Evolutionary conservation across 1,284 basidiomycete genomes (phyloP).

Genomic region (Salmacisia buchloeana): DNA sequence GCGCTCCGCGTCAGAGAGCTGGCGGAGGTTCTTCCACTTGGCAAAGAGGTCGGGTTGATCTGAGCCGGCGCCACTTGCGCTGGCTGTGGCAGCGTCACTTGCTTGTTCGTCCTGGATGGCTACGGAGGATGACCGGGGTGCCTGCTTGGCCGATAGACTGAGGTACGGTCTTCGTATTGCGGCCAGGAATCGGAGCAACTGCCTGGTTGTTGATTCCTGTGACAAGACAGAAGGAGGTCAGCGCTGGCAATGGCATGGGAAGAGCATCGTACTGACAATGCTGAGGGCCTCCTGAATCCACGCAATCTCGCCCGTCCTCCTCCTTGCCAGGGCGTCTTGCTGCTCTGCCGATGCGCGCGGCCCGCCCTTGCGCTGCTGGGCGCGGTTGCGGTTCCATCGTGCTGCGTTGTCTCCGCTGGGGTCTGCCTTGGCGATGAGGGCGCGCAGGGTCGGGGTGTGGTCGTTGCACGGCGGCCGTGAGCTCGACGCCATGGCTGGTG

Average conservation of each 20-base stretch:
- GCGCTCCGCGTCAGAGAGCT: slow-evolving; percentile 74
- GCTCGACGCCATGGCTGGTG: no score
- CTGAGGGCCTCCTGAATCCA: slow-evolving; percentile 28
- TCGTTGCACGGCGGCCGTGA: slow-evolving; percentile 17
- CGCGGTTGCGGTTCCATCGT: neutral
- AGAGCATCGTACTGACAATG: slow-evolving; percentile 27
- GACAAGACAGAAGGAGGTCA: neutral
- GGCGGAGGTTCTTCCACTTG: slow-evolving; percentile 55
- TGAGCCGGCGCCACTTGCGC: slow-evolving; percentile 5
- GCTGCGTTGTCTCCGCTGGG: neutral
- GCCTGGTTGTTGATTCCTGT: slow-evolving; percentile 5
- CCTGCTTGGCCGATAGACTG: slow-evolving; percentile 14
- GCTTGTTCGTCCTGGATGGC: slow-evolving; percentile 15
- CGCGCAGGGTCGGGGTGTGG: slow-evolving; percentile 21
- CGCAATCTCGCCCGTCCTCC: slow-evolving; percentile 1
- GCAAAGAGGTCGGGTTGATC: slow-evolving; percentile 22
- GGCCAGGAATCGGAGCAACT: slow-evolving; percentile 28
- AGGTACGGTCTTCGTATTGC: slow-evolving; percentile 34
- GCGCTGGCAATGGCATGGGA: neutral
- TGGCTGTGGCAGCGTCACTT: neutral
- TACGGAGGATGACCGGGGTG: neutral
- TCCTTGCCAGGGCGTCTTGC: neutral
- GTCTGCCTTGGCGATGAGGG: slow-evolving; percentile 17
- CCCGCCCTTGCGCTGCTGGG: neutral
- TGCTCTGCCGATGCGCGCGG: neutral